Conservation (phyloP, 768 basidiomycete species). For the Hortiboletus campestris region DNA sequence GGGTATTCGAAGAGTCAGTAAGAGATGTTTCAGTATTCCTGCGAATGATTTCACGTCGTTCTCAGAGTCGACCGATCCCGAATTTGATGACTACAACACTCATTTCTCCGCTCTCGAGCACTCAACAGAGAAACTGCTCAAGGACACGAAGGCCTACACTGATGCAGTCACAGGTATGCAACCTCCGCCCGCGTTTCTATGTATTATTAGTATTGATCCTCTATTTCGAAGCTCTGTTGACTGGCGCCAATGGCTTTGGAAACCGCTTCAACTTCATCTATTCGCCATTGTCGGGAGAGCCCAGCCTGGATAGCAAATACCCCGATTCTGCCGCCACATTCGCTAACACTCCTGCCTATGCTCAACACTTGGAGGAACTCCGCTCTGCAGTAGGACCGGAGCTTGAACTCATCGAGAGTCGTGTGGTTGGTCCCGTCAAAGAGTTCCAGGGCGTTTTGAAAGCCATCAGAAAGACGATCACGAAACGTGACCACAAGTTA, state of each 20-base stretch:
- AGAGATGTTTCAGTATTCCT: not conserved
- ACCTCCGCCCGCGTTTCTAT: not conserved
- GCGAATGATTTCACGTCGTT: constrained; percentile 3
- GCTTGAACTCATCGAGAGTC: constrained; percentile 87
- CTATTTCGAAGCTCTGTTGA: constrained; percentile 55
- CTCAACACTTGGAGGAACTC: constrained; percentile 78
- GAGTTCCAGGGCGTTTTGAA: constrained; percentile 88
- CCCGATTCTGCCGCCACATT: constrained; percentile 79
- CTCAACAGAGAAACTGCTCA: constrained; percentile 84
- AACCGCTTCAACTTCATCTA: constrained; percentile 63
- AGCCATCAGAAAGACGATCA: constrained; percentile 88
- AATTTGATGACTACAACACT: constrained; percentile 84
- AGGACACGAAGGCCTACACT: constrained; percentile 86
- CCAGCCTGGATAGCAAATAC: constrained; percentile 73
- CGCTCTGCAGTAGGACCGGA: constrained; percentile 79
- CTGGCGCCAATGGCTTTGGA: constrained; percentile 59
- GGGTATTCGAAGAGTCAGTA: constrained; percentile 90
- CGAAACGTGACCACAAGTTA: constrained; percentile 97
- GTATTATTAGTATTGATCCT: constrained; percentile 2
- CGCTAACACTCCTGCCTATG: constrained; percentile 70
- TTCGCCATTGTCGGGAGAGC: constrained; percentile 70
- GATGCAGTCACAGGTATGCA: constrained; percentile 71
- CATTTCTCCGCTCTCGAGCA: constrained; percentile 77
- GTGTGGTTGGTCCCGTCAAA: constrained; percentile 82
- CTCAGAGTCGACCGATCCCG: constrained; percentile 77